Evolutionary conservation across 2,329 filamentous ascomycete species (phyloP), one percentile per base, ranked within the genome.

Genomic region (Exophiala bonariae): DNA sequence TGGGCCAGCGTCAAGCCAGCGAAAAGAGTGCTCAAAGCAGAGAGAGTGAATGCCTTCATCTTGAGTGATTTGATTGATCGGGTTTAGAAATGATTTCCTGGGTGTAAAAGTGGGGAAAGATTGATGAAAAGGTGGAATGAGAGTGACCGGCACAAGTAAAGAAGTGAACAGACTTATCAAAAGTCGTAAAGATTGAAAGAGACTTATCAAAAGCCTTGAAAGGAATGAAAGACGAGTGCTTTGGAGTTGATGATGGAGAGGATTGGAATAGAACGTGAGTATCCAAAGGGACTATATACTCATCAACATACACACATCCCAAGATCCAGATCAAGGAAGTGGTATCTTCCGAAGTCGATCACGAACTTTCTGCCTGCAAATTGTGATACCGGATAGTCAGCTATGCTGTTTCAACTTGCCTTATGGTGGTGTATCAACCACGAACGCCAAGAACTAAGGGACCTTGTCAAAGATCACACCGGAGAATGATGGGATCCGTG

Each of bases 121-220:
- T 22, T 34, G 20, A 37, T 38, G 9, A 38, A 41, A 26, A 20
- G 30, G 33, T 42, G 35, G 26, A 51, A 52, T 49, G 49, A 49
- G 43, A 49, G 49, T 52, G 52, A 41, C 49, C 52, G 40, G 49
- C 49, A 55, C 52, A 44, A 38, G 38, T 45, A 44, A 39, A 31
- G 42, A 45, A 45, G 10, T 34, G 46, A 50, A 52, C n/a, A 19
- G 36, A 41, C 52, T 55, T 52, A 37, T 55, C 49, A 55, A 51
- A 54, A 56, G 44, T 47, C 44, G 36, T 33, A 42, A 31, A 36
- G 44, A 55, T 50, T 41, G 35, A 51, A 50, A 44, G 42, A 45
- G 49, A 49, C 50, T 49, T 53, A 32, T 56, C 47, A 56, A 50
- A 53, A 54, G 53, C 38, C 50, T 51, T 31, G 44, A 56, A 50